Conservation (phyloP, 257 asterid genomes). For the Gentiana straminea region DNA sequence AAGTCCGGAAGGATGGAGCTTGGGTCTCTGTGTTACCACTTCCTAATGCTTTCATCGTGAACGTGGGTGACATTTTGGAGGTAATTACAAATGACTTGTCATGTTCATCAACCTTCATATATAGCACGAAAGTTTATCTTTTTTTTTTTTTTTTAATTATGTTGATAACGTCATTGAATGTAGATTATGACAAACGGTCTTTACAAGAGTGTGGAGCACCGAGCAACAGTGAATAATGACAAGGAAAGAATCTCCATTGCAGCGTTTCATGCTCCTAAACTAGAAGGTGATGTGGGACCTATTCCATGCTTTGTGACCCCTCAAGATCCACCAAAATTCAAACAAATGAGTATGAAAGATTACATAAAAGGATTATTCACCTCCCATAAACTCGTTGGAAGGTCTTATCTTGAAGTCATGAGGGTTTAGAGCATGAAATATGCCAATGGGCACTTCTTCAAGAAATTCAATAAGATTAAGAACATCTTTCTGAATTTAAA, state of each 20-base stretch:
- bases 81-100: not conserved
- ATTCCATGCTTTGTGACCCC: constrained; percentile 14
- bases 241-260: constrained; percentile 50
- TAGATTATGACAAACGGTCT: constrained; percentile 40
- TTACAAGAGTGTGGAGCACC: constrained; percentile 62
- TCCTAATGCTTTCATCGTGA: constrained; percentile 18
- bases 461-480: too few species aligned
- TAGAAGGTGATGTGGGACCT: constrained; percentile 47
- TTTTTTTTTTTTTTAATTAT: too few species aligned
- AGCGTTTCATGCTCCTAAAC: constrained; percentile 52
- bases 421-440: constrained; percentile 8
- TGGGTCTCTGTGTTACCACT: constrained; percentile 24
- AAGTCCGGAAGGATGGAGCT: constrained; percentile 13
- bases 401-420: constrained; percentile 40
- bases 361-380: constrained; percentile 39
- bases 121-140: too few species aligned
- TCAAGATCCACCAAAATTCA: constrained; percentile 23
- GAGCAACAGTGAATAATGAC: constrained; percentile 40
- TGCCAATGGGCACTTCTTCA: too few species aligned
- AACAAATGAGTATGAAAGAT: constrained; percentile 26
- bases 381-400: constrained; percentile 41
- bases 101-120: not conserved
- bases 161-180: not conserved
- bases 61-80: constrained; percentile 27
- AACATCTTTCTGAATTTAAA: too few species aligned